Evolutionary conservation across 2,329 filamentous ascomycete species (phyloP).

Genomic region (Pestalotiopsis sp.): DNA sequence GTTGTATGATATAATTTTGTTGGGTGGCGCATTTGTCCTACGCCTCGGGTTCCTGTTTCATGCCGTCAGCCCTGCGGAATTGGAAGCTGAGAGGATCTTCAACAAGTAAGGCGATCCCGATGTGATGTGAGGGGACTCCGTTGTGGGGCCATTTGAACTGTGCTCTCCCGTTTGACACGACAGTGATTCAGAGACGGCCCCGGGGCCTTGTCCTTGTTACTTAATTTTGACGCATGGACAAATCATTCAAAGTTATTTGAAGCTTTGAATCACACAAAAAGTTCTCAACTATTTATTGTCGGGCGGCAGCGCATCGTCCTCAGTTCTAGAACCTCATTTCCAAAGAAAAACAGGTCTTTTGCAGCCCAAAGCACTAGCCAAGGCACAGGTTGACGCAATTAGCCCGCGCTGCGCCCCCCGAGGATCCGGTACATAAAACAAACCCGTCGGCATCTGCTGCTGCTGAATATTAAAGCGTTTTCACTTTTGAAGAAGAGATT

Average conservation of each 20-base stretch:
- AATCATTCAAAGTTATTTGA: background rate
- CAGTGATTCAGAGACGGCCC: background rate
- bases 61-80: background rate
- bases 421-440: background rate
- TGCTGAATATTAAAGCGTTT: background rate
- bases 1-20: background rate
- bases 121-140: background rate
- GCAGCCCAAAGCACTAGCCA: background rate
- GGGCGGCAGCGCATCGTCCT: background rate
- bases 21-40: background rate
- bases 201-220: background rate
- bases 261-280: background rate
- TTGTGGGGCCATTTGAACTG: background rate
- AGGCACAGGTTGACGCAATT: background rate
- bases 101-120: background rate
- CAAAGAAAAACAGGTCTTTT: background rate
- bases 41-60: background rate
- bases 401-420: background rate
- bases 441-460: background rate
- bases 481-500: background rate
- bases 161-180: background rate
- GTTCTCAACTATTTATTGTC: background rate
- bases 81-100: background rate
- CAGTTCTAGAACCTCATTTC: background rate
- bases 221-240: background rate